Base-by-base conservation (phyloP, 78 protist species). In the Diacronema lutheri region DNA sequence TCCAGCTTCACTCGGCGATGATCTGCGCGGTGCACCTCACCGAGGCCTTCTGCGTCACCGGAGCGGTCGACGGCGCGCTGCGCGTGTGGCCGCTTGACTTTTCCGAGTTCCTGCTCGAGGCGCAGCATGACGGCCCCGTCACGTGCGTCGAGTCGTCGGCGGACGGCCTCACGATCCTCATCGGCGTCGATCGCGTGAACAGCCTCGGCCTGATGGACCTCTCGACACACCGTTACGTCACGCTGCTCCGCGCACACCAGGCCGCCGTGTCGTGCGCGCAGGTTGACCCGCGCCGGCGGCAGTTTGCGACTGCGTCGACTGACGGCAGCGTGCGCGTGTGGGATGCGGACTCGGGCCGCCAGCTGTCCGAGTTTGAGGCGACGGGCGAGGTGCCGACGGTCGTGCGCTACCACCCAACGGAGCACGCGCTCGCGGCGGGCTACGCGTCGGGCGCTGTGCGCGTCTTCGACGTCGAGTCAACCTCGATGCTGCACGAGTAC, bases 51-150 rank as follows among this genome's bases (percentile, higher is more conserved):
- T 46, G 56, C 14, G 83, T 78, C 37, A 78, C 83, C 31, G 83
- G 83, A 40, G 11, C 26, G 13, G 66, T 4, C 57, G 62, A 50
- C 58, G n/a, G 44, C 25, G 7, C 4, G 44, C 71, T 78, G 9
- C 68, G 83, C 29, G 62, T 57, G 44, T 78, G 83, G 83, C 83
- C 68, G 31, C 83, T 78, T 13, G 83, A 78, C 46, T 78, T 78
- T 12, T 26, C 68, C 19, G 23, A 1, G 37, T 23, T 16, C 44
- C 56, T 55, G 10, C 83, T 78, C 71, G 83, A 78, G 46, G 46
- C 68, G 13, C 68, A 50, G 31, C 66, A 56, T 0, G 83, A 78
- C 31, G 83, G 71, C 23, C 20, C 55, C 26, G 68, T 78, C 13
- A 6, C 33, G 29, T 56, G 44, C 29, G 9, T 78, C 9, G 3